Conservation (phyloP, 208 protist species). For the Trypanosoma cruzi region DNA sequence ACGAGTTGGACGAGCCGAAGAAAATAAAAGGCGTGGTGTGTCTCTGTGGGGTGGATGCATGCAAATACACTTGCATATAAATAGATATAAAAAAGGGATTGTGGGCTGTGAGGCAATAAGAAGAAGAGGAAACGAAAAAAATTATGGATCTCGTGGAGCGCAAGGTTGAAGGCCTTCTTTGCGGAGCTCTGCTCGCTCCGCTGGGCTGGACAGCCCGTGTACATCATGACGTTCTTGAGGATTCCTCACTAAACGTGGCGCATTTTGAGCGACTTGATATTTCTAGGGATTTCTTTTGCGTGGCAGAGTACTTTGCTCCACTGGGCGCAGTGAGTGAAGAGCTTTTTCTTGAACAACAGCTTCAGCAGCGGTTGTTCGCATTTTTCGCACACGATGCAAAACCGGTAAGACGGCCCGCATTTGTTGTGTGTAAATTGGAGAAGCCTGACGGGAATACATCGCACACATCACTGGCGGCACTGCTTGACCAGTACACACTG, state of each 20-base stretch:
- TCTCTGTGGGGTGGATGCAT: not conserved
- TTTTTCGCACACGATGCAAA: not conserved
- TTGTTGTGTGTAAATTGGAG: slow-evolving; percentile 21
- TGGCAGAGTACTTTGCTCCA: slow-evolving; percentile 64
- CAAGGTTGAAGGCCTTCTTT: slow-evolving; percentile 46
- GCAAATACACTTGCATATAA: too few relatives aligned
- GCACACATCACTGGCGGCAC: not conserved
- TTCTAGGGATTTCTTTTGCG: slow-evolving; percentile 35
- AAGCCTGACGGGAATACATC: not conserved
- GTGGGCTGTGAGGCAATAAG: not conserved
- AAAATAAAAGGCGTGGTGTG: not conserved
- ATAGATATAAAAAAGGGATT: too few relatives aligned
- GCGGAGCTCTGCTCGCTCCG: slow-evolving; percentile 52
- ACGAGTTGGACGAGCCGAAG: not conserved
- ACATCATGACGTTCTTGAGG: slow-evolving; percentile 41
- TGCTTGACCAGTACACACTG: slow-evolving; percentile 29
- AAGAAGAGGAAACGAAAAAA: not conserved
- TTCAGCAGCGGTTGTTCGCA: not conserved
- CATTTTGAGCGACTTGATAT: slow-evolving; percentile 46
- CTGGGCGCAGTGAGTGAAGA: not conserved
- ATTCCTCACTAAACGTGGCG: slow-evolving; percentile 42
- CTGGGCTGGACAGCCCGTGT: slow-evolving; percentile 56
- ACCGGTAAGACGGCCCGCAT: not conserved
- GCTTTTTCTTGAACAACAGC: not conserved
- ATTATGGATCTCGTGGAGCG: slow-evolving; percentile 46